These are phyloP conservation scores for Nothophoma quercina DNA, from an alignment of 2,329 filamentous ascomycete species.

Conservation along the genomic window DNA sequence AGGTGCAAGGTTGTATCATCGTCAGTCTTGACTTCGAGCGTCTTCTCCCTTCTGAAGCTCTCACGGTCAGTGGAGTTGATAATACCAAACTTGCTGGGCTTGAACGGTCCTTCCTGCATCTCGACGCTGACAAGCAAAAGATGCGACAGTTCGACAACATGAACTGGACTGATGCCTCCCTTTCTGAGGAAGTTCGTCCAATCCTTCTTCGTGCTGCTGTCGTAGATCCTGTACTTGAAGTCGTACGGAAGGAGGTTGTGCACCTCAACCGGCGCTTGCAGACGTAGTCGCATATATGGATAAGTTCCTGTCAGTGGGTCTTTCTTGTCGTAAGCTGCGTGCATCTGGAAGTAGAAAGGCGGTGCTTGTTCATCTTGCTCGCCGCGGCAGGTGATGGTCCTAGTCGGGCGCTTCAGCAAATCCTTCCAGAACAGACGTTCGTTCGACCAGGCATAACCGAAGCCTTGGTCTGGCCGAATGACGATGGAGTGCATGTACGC, in stretches of 20 bases:
- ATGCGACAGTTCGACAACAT: slow-evolving; percentile 95
- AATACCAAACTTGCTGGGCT: slow-evolving; percentile 94
- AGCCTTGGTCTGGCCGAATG: slow-evolving; percentile 90
- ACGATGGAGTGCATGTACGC: slow-evolving; percentile 89
- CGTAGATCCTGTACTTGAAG: slow-evolving; percentile 99
- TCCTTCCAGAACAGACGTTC: slow-evolving; percentile 94
- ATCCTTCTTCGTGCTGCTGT: slow-evolving; percentile 97
- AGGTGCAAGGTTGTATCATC: slow-evolving; percentile 80
- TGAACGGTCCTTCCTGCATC: slow-evolving; percentile 95
- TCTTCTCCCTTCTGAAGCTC: slow-evolving; percentile 86
- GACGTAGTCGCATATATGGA: slow-evolving; percentile 90
- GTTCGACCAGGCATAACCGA: slow-evolving; percentile 94
- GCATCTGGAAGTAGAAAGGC: slow-evolving; percentile 96
- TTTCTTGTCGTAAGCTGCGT: slow-evolving; percentile 82
- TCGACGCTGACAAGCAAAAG: slow-evolving; percentile 91
- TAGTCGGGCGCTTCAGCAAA: slow-evolving; percentile 81
- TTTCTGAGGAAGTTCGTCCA: slow-evolving; percentile 99
- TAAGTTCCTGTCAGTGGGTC: slow-evolving; percentile 86
- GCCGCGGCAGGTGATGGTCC: slow-evolving; percentile 86
- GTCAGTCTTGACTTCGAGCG: slow-evolving; percentile 82
- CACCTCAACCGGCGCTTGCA: slow-evolving; percentile 90
- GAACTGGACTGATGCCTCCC: slow-evolving; percentile 94
- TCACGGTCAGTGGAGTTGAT: slow-evolving; percentile 90
- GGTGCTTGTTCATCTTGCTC: slow-evolving; percentile 78
- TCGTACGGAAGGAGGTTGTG: slow-evolving; percentile 96